A percentile compares a stretch with the other conserved stretches of the same genome.
phyloP scores from a whole-genome alignment of 768 basidiomycete genomes.

The Mycena capillaripes region DNA sequence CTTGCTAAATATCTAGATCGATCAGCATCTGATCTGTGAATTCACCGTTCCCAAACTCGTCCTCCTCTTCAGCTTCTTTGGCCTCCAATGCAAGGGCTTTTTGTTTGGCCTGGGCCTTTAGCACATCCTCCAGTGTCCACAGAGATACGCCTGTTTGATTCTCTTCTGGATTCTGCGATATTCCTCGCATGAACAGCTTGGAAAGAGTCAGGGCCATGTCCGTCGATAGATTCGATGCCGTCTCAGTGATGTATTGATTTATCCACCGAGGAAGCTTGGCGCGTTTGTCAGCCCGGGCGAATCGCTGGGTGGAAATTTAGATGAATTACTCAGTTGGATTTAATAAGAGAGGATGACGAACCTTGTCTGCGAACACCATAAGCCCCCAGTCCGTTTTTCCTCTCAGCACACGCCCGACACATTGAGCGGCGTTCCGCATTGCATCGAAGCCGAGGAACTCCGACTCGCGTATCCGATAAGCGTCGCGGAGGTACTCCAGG shows the following conservation, averaged over 20 bases:
- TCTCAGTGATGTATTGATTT: conserved; percentile 99
- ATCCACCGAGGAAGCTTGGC: conserved; percentile 99
- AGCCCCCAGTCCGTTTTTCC: conserved; percentile 99
- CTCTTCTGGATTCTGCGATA: conserved; percentile 97
- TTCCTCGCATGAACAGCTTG: conserved; percentile 97
- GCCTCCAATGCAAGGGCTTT: conserved; percentile 71
- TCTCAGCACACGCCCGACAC: conserved; percentile 96
- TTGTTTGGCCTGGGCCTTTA: conserved; percentile 88
- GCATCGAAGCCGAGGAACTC: conserved; percentile 99
- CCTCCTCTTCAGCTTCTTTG: conserved; percentile 60
- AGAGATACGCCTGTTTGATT: conserved; percentile 94
- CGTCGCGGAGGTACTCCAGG: conserved; percentile 97
- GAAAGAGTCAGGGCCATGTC: conserved; percentile 97
- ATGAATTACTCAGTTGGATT: neutral
- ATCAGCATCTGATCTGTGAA: conserved; percentile 74
- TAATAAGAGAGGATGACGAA: conserved; percentile 45
- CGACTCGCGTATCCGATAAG: conserved; percentile 97
- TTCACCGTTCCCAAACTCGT: conserved; percentile 79
- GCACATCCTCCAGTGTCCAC: conserved; percentile 95
- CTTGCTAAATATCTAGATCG: conserved; percentile 59
- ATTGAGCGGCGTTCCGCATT: conserved; percentile 99
- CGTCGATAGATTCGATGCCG: conserved; percentile 96
- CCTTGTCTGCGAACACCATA: conserved; percentile 99
- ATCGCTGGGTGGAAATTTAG: conserved; percentile 67
- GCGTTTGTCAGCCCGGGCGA: conserved; percentile 92